Conservation (phyloP, 164 flowering plant species). For the Nelumbo lutea region DNA sequence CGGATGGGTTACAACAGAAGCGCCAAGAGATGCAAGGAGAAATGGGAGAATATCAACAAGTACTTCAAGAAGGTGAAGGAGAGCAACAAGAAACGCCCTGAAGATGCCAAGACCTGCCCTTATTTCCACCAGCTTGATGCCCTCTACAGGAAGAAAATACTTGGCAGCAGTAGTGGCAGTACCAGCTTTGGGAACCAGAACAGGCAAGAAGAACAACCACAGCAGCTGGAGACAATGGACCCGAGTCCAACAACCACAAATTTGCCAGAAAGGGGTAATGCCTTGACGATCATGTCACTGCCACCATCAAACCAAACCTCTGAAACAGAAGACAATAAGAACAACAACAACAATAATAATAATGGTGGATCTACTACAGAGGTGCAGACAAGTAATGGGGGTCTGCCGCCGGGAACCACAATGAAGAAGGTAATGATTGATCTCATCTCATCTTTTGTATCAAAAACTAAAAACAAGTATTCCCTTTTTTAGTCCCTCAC, state of each 20-base stretch:
- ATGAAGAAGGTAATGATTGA: conserved; percentile 26
- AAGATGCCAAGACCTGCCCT: conserved; percentile 69
- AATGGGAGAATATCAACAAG: conserved; percentile 80
- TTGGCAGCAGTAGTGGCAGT: conserved; percentile 15
- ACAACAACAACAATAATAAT: background rate
- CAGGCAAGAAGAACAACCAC: conserved; percentile 10
- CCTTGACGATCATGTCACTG: conserved; percentile 15
- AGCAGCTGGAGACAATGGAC: conserved; percentile 7
- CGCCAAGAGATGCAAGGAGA: conserved; percentile 67
- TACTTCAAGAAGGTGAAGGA: conserved; percentile 72
- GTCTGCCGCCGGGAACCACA: conserved; percentile 13
- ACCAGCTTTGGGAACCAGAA: conserved; percentile 6
- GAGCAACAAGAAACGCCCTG: conserved; percentile 65
- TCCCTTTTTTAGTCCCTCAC: too few species aligned
- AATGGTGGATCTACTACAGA: conserved; percentile 10
- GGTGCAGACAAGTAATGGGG: conserved; percentile 19
- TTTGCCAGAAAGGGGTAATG: conserved; percentile 13
- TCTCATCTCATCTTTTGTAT: background rate
- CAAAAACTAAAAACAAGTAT: too few species aligned
- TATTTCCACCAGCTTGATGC: conserved; percentile 51
- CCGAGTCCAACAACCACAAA: conserved; percentile 10
- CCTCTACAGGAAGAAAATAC: conserved; percentile 32
- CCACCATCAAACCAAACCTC: conserved; percentile 8
- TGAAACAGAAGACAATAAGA: conserved; percentile 23
- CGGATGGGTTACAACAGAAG: conserved; percentile 53